Evolutionary conservation across 495 filamentous ascomycete species (phyloP), one percentile per base, ranked within the genome.

Genomic region (Neurospora sp.): DNA sequence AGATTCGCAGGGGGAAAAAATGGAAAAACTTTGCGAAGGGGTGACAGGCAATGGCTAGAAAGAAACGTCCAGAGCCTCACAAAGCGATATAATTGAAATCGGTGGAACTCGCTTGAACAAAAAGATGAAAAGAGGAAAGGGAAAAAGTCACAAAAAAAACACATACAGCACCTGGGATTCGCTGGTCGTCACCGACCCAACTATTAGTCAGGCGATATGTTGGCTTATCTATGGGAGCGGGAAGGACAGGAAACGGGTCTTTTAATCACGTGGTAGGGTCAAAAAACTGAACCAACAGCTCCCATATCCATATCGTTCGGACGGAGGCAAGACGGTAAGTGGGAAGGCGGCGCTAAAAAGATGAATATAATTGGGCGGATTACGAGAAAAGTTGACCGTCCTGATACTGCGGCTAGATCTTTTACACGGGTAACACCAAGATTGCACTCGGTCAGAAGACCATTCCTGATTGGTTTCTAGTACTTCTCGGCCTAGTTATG

Each of bases 101-200:
- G 19, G 9, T 21, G 4, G n/a, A n/a, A 48, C n/a, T 21, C 1
- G n/a, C 1, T 7, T n/a, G 42, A 21, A 48, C 43, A 10, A 15
- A 54, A 24, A 28, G 24, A 28, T 28, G 2, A 28, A 28, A 28
- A 28, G 24, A 2, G 24, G 5, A 15, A 15, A 13, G 4, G 4
- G 13, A 4, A 13, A 21, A 10, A 48, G 5, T 2, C 3, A 11
- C 0, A 13, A 54, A 54, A 54, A 54, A 24, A 1, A 54, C 2
- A 82, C 80, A 82, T 83, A 83, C 80, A 83, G 80, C 82, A 84
- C 82, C 78, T 74, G 76, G 82, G 78, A 82, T 83, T 83, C 82
- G 69, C 77, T 78, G 73, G 74, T 80, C 73, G 79, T 81, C 75
- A 81, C 77, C 82, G 78, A 84, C 82, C 83, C 81, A 81, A 82